Conservation (phyloP, 2,329 filamentous ascomycete species). For the Clonostachys chloroleuca region DNA sequence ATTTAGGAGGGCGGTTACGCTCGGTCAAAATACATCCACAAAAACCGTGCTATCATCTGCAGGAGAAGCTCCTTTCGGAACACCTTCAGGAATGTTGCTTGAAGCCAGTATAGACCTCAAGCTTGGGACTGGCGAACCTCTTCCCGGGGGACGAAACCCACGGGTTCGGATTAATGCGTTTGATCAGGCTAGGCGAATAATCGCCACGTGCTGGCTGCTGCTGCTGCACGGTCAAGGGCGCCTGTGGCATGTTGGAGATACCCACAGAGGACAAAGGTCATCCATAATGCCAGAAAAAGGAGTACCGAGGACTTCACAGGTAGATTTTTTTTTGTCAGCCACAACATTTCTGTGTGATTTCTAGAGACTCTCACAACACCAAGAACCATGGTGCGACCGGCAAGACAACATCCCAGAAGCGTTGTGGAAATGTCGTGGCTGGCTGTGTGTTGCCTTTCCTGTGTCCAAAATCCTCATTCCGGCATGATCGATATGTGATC, state of each 20-base stretch:
- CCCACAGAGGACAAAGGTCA: too few species aligned
- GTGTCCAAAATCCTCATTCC: constrained; percentile 32
- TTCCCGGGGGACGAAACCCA: constrained; percentile 32
- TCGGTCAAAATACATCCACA: constrained; percentile 94
- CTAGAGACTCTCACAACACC: constrained; percentile 29
- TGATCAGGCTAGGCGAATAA: constrained; percentile 42
- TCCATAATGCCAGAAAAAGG: constrained; percentile 6
- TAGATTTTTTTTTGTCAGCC: too few species aligned
- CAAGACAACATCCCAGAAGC: constrained; percentile 27
- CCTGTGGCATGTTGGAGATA: too few species aligned
- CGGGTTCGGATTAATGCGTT: constrained; percentile 50
- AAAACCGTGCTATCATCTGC: constrained; percentile 76
- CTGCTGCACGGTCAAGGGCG: constrained; percentile 27
- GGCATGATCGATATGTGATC: neutral
- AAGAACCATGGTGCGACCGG: constrained; percentile 15
- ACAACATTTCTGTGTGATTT: constrained; percentile 40
- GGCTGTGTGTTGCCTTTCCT: constrained; percentile 44
- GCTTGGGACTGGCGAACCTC: constrained; percentile 41
- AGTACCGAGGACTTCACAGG: constrained; percentile 33
- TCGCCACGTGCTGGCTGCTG: constrained; percentile 38
- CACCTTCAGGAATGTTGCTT: constrained; percentile 38
- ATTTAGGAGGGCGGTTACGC: constrained; percentile 59
- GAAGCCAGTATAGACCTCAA: neutral
- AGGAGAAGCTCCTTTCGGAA: constrained; percentile 27
- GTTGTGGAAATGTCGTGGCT: constrained; percentile 25